Evolutionary conservation across 2,329 filamentous ascomycete genomes (phyloP), one percentile per base, ranked within the genome.

Genomic region (Ophioceras dolichostomum): DNA sequence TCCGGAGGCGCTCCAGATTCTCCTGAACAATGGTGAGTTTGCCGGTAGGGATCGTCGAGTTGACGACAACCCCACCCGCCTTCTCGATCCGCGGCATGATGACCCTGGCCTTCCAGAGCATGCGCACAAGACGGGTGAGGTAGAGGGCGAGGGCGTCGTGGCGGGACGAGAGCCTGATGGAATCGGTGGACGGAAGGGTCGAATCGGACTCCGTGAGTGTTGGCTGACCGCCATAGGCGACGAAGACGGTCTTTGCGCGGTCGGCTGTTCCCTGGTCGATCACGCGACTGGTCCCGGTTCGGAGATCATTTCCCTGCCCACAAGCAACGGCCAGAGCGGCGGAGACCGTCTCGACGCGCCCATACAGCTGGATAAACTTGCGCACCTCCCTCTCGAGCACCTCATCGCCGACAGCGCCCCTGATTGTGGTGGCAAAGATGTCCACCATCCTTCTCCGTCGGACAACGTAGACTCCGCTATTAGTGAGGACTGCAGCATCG

Each of bases 261-360:
- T 94, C 87, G 33, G 94, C 69, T 1, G 94, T 86, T 26, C 86
- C 76, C 10, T 88, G 83, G 50, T 96, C 91, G 24, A 80, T 82
- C 18, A 83, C 79, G 31, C 87, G 76, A 31, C 77, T 73, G 40
- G 86, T 83, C 0, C 81, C 82, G 16, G 84, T 73, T 18, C 68
- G 60, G 3, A 69, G 56, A 50, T 94, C 89, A 19, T 82, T 79
- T 9, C 87, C 89, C 54, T 96, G 88, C 4, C 89, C 88, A 56
- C 91, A 98, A 27, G 91, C 88, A 21, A 98, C 91, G 10, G 91
- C 91, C 36, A 98, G 65, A 19, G 91, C 88, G 29, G 89, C 87
- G 0, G 91, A 85, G 38, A 93, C 79, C 1, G 84, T 91, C 56
- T 98, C 91, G 4, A 81, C 79, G 10, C 88, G 76, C 10, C 91